These are phyloP conservation scores for Lasiodiplodia gonubiensis DNA, from an alignment of 2,329 filamentous ascomycete genomes.

Conservation along the genomic window DNA sequence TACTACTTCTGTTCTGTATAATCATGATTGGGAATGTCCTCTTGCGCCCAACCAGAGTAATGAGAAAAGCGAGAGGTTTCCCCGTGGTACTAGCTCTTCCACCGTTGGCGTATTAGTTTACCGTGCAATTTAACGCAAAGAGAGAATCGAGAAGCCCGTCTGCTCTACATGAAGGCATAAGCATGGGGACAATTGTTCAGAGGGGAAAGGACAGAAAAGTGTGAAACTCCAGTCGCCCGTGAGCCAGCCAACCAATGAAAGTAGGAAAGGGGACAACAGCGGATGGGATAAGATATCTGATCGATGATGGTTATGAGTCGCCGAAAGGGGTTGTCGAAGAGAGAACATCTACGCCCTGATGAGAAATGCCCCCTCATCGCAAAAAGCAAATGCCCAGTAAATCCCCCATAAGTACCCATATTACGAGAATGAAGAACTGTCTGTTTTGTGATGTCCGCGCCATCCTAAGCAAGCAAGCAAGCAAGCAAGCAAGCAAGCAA, in stretches of 20 bases:
- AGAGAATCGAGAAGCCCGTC: background rate
- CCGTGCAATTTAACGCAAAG: conserved; percentile 10
- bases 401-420: conserved; percentile 5
- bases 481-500: background rate
- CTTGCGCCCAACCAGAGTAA: background rate
- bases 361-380: conserved; percentile 4
- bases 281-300: background rate
- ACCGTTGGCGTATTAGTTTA: background rate
- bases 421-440: conserved; percentile 20
- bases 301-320: conserved; percentile 19
- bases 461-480: conserved; percentile 2
- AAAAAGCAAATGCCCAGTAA: conserved; percentile 5
- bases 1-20: conserved; percentile 17
- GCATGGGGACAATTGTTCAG: background rate
- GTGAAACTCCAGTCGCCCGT: background rate
- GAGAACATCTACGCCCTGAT: conserved; percentile 23
- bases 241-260: background rate
- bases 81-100: background rate
- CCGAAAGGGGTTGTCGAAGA: conserved; percentile 16
- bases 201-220: background rate
- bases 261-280: background rate
- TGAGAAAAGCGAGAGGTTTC: background rate
- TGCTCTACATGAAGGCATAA: background rate
- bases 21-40: background rate
- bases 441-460: conserved; percentile 14